Evolutionary conservation across 1,284 basidiomycete genomes (phyloP).

Genomic region (Omphalotus olearius): DNA sequence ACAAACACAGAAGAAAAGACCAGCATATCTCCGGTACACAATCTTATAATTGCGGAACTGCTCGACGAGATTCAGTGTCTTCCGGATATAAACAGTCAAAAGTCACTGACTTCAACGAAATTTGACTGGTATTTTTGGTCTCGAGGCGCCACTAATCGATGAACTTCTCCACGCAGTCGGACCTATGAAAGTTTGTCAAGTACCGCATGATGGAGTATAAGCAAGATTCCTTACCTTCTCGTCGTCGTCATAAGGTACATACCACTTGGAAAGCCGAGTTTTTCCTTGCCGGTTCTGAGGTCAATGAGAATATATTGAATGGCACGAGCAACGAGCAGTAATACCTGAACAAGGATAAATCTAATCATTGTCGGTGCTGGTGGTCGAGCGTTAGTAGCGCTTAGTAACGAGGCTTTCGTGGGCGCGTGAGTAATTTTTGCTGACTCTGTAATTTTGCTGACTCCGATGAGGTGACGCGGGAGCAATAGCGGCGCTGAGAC

Average conservation of each 20-base stretch:
- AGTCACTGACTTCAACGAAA: conserved; percentile 86
- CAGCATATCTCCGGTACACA: conserved; percentile 93
- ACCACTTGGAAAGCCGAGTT: conserved; percentile 96
- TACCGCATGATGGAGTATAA: background rate
- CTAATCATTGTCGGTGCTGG: conserved; percentile 65
- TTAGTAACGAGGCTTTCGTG: background rate
- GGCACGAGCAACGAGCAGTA: background rate
- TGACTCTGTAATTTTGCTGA: too few species aligned
- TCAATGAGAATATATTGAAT: conserved; percentile 1
- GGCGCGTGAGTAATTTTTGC: too few species aligned
- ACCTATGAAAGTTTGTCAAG: conserved; percentile 38
- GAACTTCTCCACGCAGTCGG: conserved; percentile 90
- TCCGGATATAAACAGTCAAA: background rate
- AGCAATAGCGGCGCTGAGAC: too few species aligned
- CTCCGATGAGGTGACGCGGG: too few species aligned
- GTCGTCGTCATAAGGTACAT: conserved; percentile 92
- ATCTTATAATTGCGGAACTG: conserved; percentile 96
- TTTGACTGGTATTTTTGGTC: conserved; percentile 99
- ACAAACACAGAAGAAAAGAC: conserved; percentile 96
- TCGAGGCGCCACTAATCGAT: conserved; percentile 91
- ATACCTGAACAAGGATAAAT: conserved; percentile 88
- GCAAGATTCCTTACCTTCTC: conserved; percentile 70
- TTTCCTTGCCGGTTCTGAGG: conserved; percentile 94
- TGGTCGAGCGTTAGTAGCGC: background rate
- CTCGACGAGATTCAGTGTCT: conserved; percentile 5